A percentile compares a stretch with the other conserved stretches of the same genome.
Conservation (phyloP, 1,139 yeast genomes). For the Blastobotrys capitulatus region DNA sequence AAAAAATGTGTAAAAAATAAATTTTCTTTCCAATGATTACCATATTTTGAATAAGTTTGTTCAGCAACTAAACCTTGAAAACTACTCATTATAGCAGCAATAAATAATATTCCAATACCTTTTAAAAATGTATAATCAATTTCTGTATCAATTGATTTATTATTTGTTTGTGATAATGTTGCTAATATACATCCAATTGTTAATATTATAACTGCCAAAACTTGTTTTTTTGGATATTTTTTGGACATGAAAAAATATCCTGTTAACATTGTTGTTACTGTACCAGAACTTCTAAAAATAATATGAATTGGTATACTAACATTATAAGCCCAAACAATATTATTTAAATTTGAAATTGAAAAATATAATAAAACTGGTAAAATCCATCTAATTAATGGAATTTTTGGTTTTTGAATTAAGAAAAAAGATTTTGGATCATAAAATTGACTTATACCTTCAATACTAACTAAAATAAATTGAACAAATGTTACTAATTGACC, state of each 20-base stretch:
- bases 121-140: constrained; percentile 12
- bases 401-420: constrained; percentile 19
- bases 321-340: constrained; percentile 51
- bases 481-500: constrained; percentile 54
- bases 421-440: constrained; percentile 22
- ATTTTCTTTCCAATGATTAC: constrained; percentile 57
- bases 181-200: constrained; percentile 55
- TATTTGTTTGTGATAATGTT: constrained; percentile 28
- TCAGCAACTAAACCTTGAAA: constrained; percentile 55
- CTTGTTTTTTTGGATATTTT: constrained; percentile 42
- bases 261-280: constrained; percentile 54
- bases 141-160: background rate
- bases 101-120: constrained; percentile 43
- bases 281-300: constrained; percentile 59
- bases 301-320: constrained; percentile 66
- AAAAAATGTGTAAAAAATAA: constrained; percentile 56
- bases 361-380: constrained; percentile 49
- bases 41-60: constrained; percentile 43
- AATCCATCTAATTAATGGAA: constrained; percentile 48
- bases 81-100: constrained; percentile 48
- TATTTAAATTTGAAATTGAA: constrained; percentile 49
- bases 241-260: constrained; percentile 45
- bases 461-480: constrained; percentile 53
- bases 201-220: constrained; percentile 47
- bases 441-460: constrained; percentile 36